Evolutionary conservation across 1,284 basidiomycete genomes (phyloP).

Genomic region (Cutaneotrichosporon sp.): DNA sequence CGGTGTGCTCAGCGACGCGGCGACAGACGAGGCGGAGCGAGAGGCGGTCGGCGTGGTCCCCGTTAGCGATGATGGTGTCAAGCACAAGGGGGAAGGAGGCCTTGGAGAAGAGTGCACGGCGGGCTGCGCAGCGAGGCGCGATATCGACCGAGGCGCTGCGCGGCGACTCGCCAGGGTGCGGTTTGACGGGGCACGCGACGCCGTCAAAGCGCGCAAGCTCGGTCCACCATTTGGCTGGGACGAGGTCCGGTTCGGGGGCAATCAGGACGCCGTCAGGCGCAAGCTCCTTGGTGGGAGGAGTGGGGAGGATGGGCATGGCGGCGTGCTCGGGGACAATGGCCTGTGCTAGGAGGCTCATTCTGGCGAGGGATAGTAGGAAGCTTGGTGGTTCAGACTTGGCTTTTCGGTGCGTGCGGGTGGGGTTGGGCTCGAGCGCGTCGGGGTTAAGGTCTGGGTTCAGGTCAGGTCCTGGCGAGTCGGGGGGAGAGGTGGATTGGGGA

Average conservation of each 20-base stretch:
- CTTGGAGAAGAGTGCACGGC: background rate
- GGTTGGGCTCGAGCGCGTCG: background rate
- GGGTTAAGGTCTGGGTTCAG: background rate
- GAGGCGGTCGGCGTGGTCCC: background rate
- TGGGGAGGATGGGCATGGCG: background rate
- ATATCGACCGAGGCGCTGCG: background rate
- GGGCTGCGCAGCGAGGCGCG: background rate
- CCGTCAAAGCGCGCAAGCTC: background rate
- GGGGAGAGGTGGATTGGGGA: background rate
- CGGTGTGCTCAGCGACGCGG: background rate
- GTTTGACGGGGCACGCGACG: background rate
- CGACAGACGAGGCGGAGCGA: slow-evolving; percentile 6
- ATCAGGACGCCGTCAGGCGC: background rate
- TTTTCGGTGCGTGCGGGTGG: background rate
- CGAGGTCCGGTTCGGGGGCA: background rate
- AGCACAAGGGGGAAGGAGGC: background rate
- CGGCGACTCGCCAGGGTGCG: background rate
- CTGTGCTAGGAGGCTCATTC: background rate
- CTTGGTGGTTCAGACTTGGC: background rate
- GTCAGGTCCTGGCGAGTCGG: background rate
- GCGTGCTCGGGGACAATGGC: background rate
- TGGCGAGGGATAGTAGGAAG: background rate
- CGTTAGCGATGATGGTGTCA: background rate
- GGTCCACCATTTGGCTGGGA: background rate
- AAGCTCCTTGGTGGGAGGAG: background rate